Percentiles rank a stretch among this genome's conserved stretches.
Evolutionary conservation across 139 green algal genomes (phyloP).

Genomic region (Coelastrella sp.): DNA sequence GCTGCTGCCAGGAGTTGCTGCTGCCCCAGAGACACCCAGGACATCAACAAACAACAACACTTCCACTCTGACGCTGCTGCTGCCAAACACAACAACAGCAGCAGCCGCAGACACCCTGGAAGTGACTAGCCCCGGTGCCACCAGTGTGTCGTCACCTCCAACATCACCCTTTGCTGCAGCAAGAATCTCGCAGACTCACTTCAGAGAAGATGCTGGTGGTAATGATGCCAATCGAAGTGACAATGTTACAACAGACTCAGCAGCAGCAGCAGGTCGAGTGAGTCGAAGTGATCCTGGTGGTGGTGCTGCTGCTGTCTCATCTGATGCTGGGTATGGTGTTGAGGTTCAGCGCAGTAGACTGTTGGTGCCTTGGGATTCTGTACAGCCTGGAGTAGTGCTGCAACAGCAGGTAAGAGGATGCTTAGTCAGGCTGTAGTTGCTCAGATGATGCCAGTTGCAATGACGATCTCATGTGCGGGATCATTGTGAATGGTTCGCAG

Average conservation of each 20-base stretch:
- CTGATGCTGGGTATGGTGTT: neutral
- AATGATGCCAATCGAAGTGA: neutral
- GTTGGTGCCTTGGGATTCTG: neutral
- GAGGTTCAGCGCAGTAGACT: neutral
- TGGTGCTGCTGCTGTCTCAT: neutral
- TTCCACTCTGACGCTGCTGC: no score
- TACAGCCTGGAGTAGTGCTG: neutral
- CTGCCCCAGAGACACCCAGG: neutral
- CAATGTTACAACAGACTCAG: neutral
- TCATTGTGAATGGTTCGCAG: no score
- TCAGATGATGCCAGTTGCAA: no score
- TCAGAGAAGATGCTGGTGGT: neutral
- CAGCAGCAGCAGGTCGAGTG: conserved; percentile 1
- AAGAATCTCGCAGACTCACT: neutral
- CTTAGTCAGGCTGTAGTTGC: no score
- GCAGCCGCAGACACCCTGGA: no score
- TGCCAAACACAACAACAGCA: conserved; percentile 18
- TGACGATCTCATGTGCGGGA: no score
- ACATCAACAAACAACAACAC: no score
- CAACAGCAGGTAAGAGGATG: neutral
- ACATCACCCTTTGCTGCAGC: neutral
- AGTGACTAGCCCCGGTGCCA: no score
- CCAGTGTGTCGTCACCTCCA: neutral
- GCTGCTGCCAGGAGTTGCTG: conserved; percentile 9
- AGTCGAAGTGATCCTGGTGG: neutral